Conservation (phyloP, 2,329 filamentous ascomycete species). For the Colletotrichum brevisporum region DNA sequence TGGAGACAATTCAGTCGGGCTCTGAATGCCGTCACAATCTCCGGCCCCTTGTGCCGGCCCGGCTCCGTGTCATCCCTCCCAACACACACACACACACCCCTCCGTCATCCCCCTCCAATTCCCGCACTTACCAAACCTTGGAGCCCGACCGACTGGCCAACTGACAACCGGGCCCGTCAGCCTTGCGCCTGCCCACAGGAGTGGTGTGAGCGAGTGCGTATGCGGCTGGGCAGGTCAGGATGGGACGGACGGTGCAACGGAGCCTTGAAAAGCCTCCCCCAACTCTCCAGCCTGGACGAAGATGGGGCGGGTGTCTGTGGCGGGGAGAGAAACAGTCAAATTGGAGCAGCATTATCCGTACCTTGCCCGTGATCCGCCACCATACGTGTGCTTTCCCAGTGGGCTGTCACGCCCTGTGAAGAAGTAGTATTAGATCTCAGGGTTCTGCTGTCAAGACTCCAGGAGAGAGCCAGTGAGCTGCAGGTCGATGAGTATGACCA, state of each 20-base stretch:
- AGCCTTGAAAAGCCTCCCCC: constrained; percentile 20
- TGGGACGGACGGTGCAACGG: constrained; percentile 25
- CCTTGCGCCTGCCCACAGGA: not conserved
- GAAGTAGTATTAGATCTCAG: constrained; percentile 24
- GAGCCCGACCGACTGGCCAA: not conserved
- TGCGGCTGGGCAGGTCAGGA: constrained; percentile 14
- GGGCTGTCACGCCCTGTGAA: constrained; percentile 21
- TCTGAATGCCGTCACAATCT: constrained; percentile 33
- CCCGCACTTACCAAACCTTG: not conserved
- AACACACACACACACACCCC: not conserved
- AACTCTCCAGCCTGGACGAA: constrained; percentile 6
- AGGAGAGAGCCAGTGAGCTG: constrained; percentile 23
- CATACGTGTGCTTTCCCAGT: constrained; percentile 15
- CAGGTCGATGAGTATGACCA: constrained; percentile 34
- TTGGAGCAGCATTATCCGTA: not conserved
- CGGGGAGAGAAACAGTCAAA: not conserved
- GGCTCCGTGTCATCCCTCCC: constrained; percentile 29
- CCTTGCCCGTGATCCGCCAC: not conserved
- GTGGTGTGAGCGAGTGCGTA: not conserved
- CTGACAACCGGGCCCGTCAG: constrained; percentile 5
- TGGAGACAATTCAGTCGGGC: constrained; percentile 7
- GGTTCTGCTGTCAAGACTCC: constrained; percentile 9
- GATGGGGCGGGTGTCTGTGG: constrained; percentile 9
- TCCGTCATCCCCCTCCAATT: constrained; percentile 12
- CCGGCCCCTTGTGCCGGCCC: constrained; percentile 33